Base-by-base conservation (phyloP, 192 early-diverging fungal genomes). In the Coemansia sp. region DNA sequence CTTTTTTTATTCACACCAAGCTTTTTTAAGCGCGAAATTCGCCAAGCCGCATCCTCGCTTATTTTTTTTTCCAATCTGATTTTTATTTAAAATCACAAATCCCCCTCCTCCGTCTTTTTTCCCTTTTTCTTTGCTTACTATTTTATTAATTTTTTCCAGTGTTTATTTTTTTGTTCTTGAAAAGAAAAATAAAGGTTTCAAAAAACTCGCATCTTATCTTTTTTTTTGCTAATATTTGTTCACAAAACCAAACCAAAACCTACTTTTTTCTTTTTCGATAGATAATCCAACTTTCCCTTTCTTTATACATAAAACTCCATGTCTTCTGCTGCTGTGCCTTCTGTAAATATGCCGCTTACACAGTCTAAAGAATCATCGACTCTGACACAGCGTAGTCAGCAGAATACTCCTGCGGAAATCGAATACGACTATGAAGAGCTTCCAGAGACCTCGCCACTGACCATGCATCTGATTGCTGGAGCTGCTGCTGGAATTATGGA, bases 401-500 rank as follows among this genome's bases (percentile, higher is more conserved):
- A 57, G 11, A 32, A 15, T 33, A 33, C 28, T 4, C 4, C 22
- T 0, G 37, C 51, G 6, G 32, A 70, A 7, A 38, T 60, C 6
- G 96, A 96, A 6, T 85, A 86, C 66, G 97, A 97, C 74, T 98
- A 98, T 81, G 97, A 98, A 83, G 84, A 92, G 36, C 86, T 98
- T 37, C 93, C 93, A n/a, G 85, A 85, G 14, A 92, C 90, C n/a
- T 88, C 95, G 6, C 85, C 90, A 1, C 84, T 96, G 63, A 81
- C 88, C 54, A 89, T 92, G 60, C 93, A 97, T 75, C 83, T 95
- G 74, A 79, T 93, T 41, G 97, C 96, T 1, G 97, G 97, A 14
- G 96, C 97, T 2, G 85, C 95, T 15, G 97, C 97, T n/a, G 97
- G 97, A 62, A 97, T 99, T 71, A 93, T 92, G 57, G 97, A 99